Evolutionary conservation across 345 rosid species (phyloP).

Genomic region (Eucalyptus marginata): DNA sequence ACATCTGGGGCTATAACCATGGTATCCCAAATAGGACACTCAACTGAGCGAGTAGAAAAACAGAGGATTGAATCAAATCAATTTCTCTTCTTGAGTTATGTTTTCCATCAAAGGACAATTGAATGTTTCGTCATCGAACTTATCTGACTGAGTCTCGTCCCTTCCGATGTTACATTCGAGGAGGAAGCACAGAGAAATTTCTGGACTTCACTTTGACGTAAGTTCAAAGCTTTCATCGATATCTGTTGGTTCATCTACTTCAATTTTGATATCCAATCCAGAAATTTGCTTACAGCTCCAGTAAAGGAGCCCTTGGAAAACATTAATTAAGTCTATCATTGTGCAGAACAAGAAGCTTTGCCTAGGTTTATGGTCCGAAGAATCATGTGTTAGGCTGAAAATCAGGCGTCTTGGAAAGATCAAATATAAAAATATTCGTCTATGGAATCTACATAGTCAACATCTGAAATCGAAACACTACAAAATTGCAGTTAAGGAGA

Average conservation of each 20-base stretch:
- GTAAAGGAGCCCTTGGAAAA: neutral
- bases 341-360: neutral
- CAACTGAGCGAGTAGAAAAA: neutral
- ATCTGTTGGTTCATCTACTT: neutral
- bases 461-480: neutral
- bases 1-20: neutral
- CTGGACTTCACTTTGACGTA: neutral
- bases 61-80: neutral
- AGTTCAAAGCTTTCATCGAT: neutral
- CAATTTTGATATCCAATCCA: neutral
- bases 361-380: neutral
- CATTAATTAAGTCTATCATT: neutral
- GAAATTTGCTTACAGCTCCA: neutral
- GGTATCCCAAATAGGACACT: neutral
- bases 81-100: neutral
- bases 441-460: neutral
- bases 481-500: neutral
- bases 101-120: neutral
- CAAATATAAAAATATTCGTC: neutral
- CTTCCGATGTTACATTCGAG: neutral
- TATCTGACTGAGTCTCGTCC: neutral
- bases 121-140: too few relatives aligned
- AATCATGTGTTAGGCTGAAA: neutral
- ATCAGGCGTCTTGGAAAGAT: conserved; percentile 1
- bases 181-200: neutral